Percentiles rank a stretch among this genome's conserved stretches.
phyloP scores from a whole-genome alignment of 805 yeast species.

The Metschnikowia orientalis region DNA sequence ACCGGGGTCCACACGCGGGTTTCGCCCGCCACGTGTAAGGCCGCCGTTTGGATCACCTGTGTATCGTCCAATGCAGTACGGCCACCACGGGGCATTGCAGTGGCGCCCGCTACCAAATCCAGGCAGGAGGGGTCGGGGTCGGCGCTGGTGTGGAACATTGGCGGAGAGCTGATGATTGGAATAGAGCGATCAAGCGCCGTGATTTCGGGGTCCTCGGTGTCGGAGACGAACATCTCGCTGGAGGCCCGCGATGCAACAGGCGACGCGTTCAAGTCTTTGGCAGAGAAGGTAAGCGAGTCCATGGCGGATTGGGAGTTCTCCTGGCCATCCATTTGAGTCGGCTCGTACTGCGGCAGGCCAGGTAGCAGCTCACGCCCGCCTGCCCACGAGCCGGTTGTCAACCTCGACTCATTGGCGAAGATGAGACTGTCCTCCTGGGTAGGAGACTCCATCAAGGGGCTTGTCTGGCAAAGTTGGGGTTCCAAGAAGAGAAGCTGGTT shows the following conservation, averaged over 20 bases:
- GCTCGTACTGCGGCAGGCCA: slow-evolving; percentile 5
- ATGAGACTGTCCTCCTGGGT: slow-evolving; percentile 28
- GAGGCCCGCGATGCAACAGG: slow-evolving; percentile 1
- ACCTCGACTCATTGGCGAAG: slow-evolving; percentile 22
- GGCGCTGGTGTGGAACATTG: no score
- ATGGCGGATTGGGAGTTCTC: slow-evolving; percentile 5
- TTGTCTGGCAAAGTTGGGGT: no score
- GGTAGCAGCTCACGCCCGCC: no score
- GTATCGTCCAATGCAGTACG: no score
- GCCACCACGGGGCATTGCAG: no score
- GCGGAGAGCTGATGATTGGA: no score
- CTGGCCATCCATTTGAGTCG: slow-evolving; percentile 10
- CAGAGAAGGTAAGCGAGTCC: slow-evolving; percentile 10
- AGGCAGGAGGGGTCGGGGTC: no score
- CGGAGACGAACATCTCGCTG: slow-evolving; percentile 1
- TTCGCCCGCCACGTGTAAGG: no score
- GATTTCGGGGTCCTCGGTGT: slow-evolving; percentile 1
- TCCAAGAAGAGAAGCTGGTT: neutral
- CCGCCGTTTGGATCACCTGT: no score
- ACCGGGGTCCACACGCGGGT: no score
- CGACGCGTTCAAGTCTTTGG: neutral
- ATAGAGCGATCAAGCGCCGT: slow-evolving; percentile 3
- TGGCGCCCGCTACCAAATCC: no score
- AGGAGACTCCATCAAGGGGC: slow-evolving; percentile 11
- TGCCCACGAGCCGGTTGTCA: slow-evolving; percentile 7